Base-by-base conservation (phyloP, 2,329 filamentous ascomycete species). In the Fusarium sp. region DNA sequence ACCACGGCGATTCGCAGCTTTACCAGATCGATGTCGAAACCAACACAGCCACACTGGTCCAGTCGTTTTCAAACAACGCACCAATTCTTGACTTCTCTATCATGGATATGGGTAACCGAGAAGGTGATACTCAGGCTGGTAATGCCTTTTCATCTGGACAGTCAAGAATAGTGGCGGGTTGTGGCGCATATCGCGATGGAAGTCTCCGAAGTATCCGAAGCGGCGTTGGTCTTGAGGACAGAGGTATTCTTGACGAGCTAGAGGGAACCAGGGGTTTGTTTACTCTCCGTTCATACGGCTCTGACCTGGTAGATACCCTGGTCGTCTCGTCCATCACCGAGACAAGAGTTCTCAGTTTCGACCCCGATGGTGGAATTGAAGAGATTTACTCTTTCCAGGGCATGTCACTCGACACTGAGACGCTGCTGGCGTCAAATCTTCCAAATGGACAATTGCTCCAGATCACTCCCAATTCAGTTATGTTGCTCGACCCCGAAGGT, bases 81-180 rank as follows among this genome's bases (percentile, higher is more conserved):
- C 96, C 96, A 0, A 93, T 99, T 44, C 83, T 98, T 41, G 96
- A 99, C 78, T 98, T 99, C 75, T 91, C 93, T 2, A 90, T 99
- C 18, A 97, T 98, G 94, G 96, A 98, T 77, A 92, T 98, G 86
- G 95, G 95, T 1, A 95, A 94, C 74, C 87, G 93, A 60, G 91
- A 93, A 65, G 91, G 91, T 26, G 92, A 96, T 70, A 89, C 87
- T 12, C 91, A 93, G 63, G 81, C 85, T 20, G 92, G 91, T 6
- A 97, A 96, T 76, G 93, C 96, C 69, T 99, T 97, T 77, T 97
- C 95, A 0, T 97, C 95, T 1, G 96, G 96, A 0, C 95, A 99
- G 81, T 95, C 96, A 48, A 89, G 95, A 41, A 93, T 99, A 67
- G 94, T 99, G 14, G 95, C 95, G 4, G 95, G 94, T 1, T 98